These are phyloP conservation scores for Chrysanthemum lavandulifolium DNA, from an alignment of 129 eudicot genomes.

Conservation along the genomic window DNA sequence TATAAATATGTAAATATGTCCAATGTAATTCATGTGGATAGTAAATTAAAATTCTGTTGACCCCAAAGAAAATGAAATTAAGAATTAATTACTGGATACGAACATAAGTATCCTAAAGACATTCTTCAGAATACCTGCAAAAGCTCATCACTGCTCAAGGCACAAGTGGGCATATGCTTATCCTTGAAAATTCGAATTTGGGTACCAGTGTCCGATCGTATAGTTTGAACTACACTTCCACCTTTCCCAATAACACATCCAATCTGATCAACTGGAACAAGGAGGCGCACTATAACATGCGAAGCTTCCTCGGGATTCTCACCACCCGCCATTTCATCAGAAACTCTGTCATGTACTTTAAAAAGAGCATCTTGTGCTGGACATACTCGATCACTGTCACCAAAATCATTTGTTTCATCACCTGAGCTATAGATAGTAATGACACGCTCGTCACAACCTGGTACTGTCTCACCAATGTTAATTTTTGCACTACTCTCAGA, in stretches of 20 bases:
- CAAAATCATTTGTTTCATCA: conserved; percentile 63
- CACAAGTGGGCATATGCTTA: conserved; percentile 12
- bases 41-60: too few relatives aligned
- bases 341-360: conserved; percentile 15
- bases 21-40: too few relatives aligned
- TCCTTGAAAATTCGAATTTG: conserved; percentile 13
- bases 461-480: conserved; percentile 76
- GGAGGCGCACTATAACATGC: background rate
- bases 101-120: background rate
- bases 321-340: conserved; percentile 2
- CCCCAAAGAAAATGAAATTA: too few relatives aligned
- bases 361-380: conserved; percentile 20
- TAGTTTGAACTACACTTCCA: conserved; percentile 8
- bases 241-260: conserved; percentile 26
- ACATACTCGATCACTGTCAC: conserved; percentile 38
- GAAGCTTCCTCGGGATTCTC: background rate
- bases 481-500: conserved; percentile 66
- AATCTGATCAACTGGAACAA: conserved; percentile 2
- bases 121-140: background rate
- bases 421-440: conserved; percentile 70
- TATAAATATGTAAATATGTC: too few relatives aligned
- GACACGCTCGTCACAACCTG: conserved; percentile 72
- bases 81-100: too few relatives aligned
- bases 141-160: conserved; percentile 12
- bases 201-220: conserved; percentile 6